Conservation (phyloP, 257 asterid species). For the Ligustrum vulgare region DNA sequence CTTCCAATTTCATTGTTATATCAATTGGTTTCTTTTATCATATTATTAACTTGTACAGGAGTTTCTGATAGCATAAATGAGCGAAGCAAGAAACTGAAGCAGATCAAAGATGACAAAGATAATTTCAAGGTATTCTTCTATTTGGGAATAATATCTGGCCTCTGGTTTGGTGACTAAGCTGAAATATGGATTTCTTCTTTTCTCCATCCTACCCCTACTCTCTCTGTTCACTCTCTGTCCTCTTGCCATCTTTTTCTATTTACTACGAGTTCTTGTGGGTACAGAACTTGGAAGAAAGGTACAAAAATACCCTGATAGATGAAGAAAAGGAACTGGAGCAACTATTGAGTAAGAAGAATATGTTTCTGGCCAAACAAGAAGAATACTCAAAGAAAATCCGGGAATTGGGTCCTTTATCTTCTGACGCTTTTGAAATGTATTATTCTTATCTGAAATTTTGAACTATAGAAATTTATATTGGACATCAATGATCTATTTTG, state of each 20-base stretch:
- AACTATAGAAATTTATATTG: constrained; percentile 5
- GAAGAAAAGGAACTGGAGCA: constrained; percentile 92
- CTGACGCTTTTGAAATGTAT: constrained; percentile 98
- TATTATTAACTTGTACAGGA: constrained; percentile 39
- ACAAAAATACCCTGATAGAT: constrained; percentile 80
- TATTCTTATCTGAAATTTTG: constrained; percentile 29
- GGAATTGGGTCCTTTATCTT: constrained; percentile 93
- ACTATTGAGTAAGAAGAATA: constrained; percentile 70
- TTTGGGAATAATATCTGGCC: constrained; percentile 19
- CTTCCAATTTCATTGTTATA: constrained; percentile 2
- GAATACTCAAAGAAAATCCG: constrained; percentile 92
- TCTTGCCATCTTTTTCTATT: constrained; percentile 9
- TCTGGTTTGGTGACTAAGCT: constrained; percentile 15
- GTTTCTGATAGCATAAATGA: constrained; percentile 57
- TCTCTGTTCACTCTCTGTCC: not conserved
- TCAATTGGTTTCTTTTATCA: constrained; percentile 9
- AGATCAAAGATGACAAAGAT: constrained; percentile 70
- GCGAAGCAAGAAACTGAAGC: constrained; percentile 60
- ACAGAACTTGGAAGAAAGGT: constrained; percentile 74
- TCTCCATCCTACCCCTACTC: not conserved
- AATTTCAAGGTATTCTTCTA: constrained; percentile 58
- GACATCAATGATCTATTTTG: constrained; percentile 23
- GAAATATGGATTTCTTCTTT: constrained; percentile 2
- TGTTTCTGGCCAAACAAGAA: constrained; percentile 81
- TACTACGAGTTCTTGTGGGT: constrained; percentile 25